A percentile compares a stretch with the other conserved stretches of the same genome.
Evolutionary conservation across 2,329 filamentous ascomycete genomes (phyloP).

Genomic region (Epicoccum sorghinum): DNA sequence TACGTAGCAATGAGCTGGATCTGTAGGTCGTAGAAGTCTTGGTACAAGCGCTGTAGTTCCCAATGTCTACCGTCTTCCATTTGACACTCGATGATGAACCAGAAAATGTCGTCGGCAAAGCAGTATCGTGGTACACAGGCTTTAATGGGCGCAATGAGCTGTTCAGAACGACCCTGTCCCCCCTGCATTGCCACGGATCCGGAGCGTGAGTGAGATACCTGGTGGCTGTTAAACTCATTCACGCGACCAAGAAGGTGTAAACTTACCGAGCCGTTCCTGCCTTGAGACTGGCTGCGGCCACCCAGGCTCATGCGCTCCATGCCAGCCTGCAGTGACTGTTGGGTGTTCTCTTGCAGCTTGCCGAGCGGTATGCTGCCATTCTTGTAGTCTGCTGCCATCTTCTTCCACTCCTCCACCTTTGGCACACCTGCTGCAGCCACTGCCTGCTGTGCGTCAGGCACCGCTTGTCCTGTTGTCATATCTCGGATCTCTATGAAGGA

Average conservation of each 20-base stretch:
- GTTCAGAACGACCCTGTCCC: slow-evolving; percentile 48
- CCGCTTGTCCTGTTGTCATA: slow-evolving; percentile 84
- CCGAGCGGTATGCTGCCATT: slow-evolving; percentile 97
- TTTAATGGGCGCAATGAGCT: slow-evolving; percentile 74
- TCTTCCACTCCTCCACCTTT: slow-evolving; percentile 98
- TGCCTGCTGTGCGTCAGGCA: slow-evolving; percentile 81
- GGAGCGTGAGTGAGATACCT: slow-evolving; percentile 43
- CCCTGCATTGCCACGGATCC: slow-evolving; percentile 44
- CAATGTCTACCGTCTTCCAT: slow-evolving; percentile 90
- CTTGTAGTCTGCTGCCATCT: slow-evolving; percentile 99
- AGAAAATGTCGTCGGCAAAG: slow-evolving; percentile 97
- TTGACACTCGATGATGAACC: slow-evolving; percentile 93
- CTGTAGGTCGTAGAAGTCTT: slow-evolving; percentile 99
- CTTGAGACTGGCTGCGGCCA: slow-evolving; percentile 35
- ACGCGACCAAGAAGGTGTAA: background rate
- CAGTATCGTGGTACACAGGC: slow-evolving; percentile 92
- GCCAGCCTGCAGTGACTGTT: slow-evolving; percentile 60
- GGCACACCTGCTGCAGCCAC: slow-evolving; percentile 89
- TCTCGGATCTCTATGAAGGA: slow-evolving; percentile 96
- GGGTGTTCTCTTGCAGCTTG: slow-evolving; percentile 71
- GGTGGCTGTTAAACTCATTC: slow-evolving; percentile 16
- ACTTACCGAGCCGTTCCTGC: slow-evolving; percentile 42
- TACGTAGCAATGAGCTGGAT: slow-evolving; percentile 92
- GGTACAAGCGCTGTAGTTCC: slow-evolving; percentile 93
- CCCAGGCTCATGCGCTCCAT: slow-evolving; percentile 81